Conservation (phyloP, 225 moss, liverwort and hornwort genomes). For the Marchantia polymorpha region DNA sequence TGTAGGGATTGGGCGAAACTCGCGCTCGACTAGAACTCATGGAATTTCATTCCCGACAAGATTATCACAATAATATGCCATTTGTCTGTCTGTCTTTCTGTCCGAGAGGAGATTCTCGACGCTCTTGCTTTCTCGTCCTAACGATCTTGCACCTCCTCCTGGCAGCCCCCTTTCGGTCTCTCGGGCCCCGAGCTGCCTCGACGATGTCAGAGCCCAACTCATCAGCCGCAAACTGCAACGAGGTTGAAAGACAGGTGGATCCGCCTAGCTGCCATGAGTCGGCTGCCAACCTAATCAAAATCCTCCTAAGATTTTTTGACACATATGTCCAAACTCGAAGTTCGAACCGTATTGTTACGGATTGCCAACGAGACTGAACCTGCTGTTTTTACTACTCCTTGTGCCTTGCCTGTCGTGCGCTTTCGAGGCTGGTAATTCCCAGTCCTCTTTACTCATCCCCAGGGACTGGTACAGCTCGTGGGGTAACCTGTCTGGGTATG, state of each 20-base stretch:
- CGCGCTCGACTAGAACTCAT: not conserved
- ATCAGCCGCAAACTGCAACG: not conserved
- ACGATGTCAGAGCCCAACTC: not conserved
- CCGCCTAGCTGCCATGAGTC: not conserved
- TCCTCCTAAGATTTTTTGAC: not conserved
- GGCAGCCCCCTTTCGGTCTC: not conserved
- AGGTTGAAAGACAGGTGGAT: not conserved
- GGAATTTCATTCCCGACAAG: not conserved
- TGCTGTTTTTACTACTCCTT: not conserved
- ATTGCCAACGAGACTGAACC: not conserved
- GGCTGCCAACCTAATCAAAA: not conserved
- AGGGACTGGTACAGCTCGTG: too few species aligned
- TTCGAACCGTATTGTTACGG: not conserved
- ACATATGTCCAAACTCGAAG: not conserved
- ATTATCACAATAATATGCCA: not conserved
- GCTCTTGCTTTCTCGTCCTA: too few species aligned
- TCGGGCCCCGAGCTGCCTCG: not conserved
- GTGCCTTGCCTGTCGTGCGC: not conserved
- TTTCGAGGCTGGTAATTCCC: not conserved
- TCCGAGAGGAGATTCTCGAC: not conserved
- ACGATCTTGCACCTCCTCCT: not conserved
- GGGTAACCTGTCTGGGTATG: too few species aligned
- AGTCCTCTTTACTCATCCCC: not conserved
- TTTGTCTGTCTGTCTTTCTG: not conserved
- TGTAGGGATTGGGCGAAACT: not conserved